Evolutionary conservation across 2,329 filamentous ascomycete species (phyloP), one percentile per base, ranked within the genome.

Genomic region (Neodidymelliopsis sp.): DNA sequence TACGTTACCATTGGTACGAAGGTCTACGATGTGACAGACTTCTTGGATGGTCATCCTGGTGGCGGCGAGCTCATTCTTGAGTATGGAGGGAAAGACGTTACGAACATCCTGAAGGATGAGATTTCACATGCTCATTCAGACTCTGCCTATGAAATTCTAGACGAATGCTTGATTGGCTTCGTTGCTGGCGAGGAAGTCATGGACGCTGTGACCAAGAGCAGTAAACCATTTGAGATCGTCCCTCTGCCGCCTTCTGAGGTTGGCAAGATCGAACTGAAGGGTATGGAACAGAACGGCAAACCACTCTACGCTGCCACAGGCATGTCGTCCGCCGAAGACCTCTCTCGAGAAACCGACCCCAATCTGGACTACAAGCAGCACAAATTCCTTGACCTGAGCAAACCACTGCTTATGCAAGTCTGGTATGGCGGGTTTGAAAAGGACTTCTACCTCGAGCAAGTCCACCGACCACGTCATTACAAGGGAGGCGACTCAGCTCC

Each of bases 381-480:
- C 82, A 95, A 96, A 74, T 99, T 99, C 67, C 81, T 99, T 53
- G 93, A 99, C 68, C 81, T 99, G 48, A 89, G 83, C 76, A 85
- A 82, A 65, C 93, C 94, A 6, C 81, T 99, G 45, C 81, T 99
- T 45, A 81, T 88, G 74, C 94, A 99, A 74, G 84, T 99, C 30
- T 97, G 90, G 88, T 82, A 79, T 58, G 89, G 92, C 35, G 89
- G 88, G 22, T 99, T 97, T 77, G 85, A 78, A 71, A 99, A 97
- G 73, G 85, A 90, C n/a, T 99, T 99, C 70, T 99, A 99, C 69
- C 82, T 99, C 18, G 87, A 97, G 62, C 94, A 99, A 73, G 90
- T 99, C 41, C 94, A 99, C 72, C 87, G 94, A 33, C 94, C 94
- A 13, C 86, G 94, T 50, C 93, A 99, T 74, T 99, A 97, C 81